Evolutionary conservation across 768 basidiomycete genomes (phyloP), one percentile per base, ranked within the genome.

Genomic region (Naematelia encephala): DNA sequence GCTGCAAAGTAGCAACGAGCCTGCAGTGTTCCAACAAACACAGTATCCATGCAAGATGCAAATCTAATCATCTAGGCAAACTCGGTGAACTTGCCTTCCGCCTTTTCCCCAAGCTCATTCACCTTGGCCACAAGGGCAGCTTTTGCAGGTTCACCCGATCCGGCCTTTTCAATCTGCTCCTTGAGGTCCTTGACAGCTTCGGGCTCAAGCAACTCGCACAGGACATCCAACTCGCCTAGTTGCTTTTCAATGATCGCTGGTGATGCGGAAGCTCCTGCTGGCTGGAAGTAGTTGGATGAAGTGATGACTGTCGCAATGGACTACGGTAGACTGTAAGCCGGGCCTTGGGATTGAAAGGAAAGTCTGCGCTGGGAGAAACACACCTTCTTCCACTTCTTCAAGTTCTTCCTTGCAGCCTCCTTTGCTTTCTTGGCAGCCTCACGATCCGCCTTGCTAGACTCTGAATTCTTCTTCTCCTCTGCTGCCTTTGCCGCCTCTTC

Each of bases 381-480:
- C 54, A 86, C 88, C 84, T 88, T 87, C 69, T 94, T 92, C 62
- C 84, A 77, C 69, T 78, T 78, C 61, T 78, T 78, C 59, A 76
- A 54, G 64, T 78, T 78, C 72, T 78, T 78, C 67, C 72, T 73
- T 19, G 78, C 78, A 27, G 78, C 87, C 67, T 91, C 90, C 67
- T 91, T 89, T 66, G 80, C 80, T 64, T 87, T 89, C 71, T 82
- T 85, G 70, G 80, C 82, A n/a, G 80, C 77, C 66, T 77, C 76
- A 46, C 72, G 64, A 21, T 73, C 70, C 11, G 62, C 72, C 66
- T 77, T 78, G 54, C 71, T 74, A 53, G 71, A 70, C 59, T 77
- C 74, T 4, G 55, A 57, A 39, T 74, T 74, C 70, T 80, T 78
- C 74, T 85, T 85, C 67, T 85, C 86, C 74, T 89, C 85, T 58